Evolutionary conservation across 2,329 filamentous ascomycete species (phyloP), one percentile per base, ranked within the genome.

Genomic region (Magnaporthiopsis rhizophila): DNA sequence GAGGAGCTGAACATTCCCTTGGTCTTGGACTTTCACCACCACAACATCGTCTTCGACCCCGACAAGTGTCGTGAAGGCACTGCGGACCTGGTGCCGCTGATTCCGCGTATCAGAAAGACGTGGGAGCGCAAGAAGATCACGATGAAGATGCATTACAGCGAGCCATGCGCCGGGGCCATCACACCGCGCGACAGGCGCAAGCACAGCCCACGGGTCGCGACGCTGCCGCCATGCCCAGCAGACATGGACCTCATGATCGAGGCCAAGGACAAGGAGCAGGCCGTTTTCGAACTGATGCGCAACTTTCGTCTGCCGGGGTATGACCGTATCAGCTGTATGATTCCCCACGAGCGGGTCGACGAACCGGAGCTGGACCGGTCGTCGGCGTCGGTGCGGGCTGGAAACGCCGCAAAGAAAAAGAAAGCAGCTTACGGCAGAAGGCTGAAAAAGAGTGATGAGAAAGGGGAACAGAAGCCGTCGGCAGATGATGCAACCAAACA

Each of bases 191-290:
- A 96, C 68, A 82, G 93, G 34, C 84, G 94, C 65, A 97, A 96
- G 75, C 94, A 98, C 72, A 92, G 87, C 50, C 83, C 91, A 0
- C 85, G 94, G 11, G 92, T 96, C 1, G 82, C 83, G 68, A 90
- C 87, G 0, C 76, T 98, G 0, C 94, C 94, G 0, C 93, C 94
- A 0, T 97, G 94, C 70, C 82, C 87, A 4, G 79, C 85, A 0
- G 87, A 89, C 38, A 95, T 96, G 89, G 94, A 97, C 72, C 80
- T 98, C n/a, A 98, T 98, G 94, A 97, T 98, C 66, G 94, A 98
- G 77, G 94, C 94, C 61, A 98, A 98, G 74, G 94, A 97, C 72
- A 98, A 98, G 76, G 94, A 98, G 74, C 94, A 98, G 75, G 92
- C 94, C 0, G 92, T 97, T 0, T 96, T 98, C 70, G 92, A 96